These are phyloP conservation scores for Melocanna baccifera DNA, from an alignment of 176 grass and related monocot species.

Conservation along the genomic window DNA sequence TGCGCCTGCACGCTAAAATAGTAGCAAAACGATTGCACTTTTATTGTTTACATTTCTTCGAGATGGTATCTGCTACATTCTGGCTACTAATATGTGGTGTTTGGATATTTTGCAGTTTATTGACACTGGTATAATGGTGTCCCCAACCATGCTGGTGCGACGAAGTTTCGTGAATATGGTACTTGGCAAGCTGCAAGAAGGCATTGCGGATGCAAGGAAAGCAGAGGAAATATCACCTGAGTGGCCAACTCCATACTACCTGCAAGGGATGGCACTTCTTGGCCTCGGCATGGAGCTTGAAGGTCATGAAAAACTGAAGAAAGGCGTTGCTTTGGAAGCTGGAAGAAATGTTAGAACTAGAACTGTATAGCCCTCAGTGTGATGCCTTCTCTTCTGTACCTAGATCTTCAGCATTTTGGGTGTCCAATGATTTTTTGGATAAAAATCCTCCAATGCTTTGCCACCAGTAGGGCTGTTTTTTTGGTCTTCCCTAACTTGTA, in stretches of 20 bases:
- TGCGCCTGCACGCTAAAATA: neutral
- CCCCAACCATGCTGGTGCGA: conserved; percentile 63
- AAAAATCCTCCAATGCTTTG: conserved; percentile 22
- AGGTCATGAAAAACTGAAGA: conserved; percentile 51
- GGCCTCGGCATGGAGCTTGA: conserved; percentile 63
- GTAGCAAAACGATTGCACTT: neutral
- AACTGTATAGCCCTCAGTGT: conserved; percentile 55
- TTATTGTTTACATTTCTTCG: neutral
- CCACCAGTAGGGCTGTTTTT: conserved; percentile 58
- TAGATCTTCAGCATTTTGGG: conserved; percentile 45
- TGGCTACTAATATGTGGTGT: neutral
- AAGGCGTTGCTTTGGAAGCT: conserved; percentile 54
- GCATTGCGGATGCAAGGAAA: conserved; percentile 58
- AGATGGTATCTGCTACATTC: neutral
- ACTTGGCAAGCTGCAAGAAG: conserved; percentile 53
- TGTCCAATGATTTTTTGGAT: conserved; percentile 32
- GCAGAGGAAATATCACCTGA: conserved; percentile 52
- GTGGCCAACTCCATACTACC: conserved; percentile 60
- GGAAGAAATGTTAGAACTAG: conserved; percentile 53
- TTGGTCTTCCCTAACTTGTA: conserved; percentile 50
- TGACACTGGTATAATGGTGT: conserved; percentile 50
- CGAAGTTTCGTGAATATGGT: conserved; percentile 61
- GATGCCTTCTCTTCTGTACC: conserved; percentile 40
- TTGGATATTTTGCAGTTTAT: conserved; percentile 57
- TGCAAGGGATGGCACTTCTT: conserved; percentile 61